A percentile compares a stretch with the other conserved stretches of the same genome.
Evolutionary conservation across 2,329 filamentous ascomycete species (phyloP).

Genomic region (Alternaria panax): DNA sequence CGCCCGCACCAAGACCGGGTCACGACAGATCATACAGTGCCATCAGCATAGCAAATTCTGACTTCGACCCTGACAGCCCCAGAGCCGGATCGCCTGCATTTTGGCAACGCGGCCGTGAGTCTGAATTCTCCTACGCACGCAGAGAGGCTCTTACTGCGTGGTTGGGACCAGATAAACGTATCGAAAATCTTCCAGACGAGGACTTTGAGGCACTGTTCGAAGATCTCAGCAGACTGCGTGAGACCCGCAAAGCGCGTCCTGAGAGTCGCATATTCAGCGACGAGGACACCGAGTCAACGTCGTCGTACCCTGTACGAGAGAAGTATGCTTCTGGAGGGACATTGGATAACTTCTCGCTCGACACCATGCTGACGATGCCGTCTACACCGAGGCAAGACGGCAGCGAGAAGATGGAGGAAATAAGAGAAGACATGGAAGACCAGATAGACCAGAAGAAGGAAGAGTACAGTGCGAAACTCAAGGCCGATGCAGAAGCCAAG

Average conservation of each 20-base stretch:
- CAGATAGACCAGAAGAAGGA: conserved; percentile 86
- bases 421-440: conserved; percentile 81
- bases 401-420: conserved; percentile 77
- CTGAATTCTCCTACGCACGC: conserved; percentile 93
- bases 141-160: conserved; percentile 92
- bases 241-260: conserved; percentile 75
- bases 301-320: conserved; percentile 86
- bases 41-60: conserved; percentile 80
- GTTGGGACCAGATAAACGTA: conserved; percentile 88
- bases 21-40: conserved; percentile 73
- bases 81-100: conserved; percentile 82
- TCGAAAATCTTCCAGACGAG: conserved; percentile 88
- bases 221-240: conserved; percentile 87
- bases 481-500: conserved; percentile 74
- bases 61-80: conserved; percentile 74
- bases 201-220: conserved; percentile 94
- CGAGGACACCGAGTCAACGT: conserved; percentile 84
- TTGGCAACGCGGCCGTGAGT: conserved; percentile 73
- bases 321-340: conserved; percentile 97
- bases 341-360: conserved; percentile 93
- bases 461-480: conserved; percentile 79
- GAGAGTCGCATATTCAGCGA: conserved; percentile 66
- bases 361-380: conserved; percentile 92
- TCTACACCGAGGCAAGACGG: conserved; percentile 84
- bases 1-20: conserved; percentile 66